A percentile compares a stretch with the other conserved stretches of the same genome.
phyloP scores from a whole-genome alignment of 2,329 filamentous ascomycete species.

The Blastomyces parvus region DNA sequence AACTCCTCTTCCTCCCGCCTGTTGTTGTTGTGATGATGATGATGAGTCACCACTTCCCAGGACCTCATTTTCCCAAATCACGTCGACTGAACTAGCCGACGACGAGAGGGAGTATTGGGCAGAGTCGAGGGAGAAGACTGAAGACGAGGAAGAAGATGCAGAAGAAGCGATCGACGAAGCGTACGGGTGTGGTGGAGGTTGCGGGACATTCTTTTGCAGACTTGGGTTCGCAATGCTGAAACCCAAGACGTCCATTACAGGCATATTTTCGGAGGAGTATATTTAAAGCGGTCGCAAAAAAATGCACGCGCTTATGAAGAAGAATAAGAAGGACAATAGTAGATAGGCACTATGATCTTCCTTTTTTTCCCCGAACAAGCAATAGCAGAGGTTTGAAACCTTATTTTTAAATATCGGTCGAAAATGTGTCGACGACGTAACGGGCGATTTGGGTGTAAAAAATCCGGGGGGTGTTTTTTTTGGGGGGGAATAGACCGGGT shows the following conservation, averaged over 20 bases:
- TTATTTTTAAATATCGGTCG: background rate
- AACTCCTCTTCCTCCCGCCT: slow-evolving; percentile 17
- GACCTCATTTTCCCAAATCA: slow-evolving; percentile 35
- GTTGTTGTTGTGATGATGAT: background rate
- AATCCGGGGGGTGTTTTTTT: slow-evolving; percentile 1
- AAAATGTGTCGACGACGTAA: slow-evolving; percentile 6
- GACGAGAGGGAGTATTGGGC: slow-evolving; percentile 62
- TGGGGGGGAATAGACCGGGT: slow-evolving; percentile 15
- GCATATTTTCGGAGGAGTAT: slow-evolving; percentile 30
- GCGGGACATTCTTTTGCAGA: slow-evolving; percentile 24
- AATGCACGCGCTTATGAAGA: background rate
- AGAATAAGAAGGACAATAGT: background rate
- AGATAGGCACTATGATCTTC: background rate
- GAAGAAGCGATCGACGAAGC: slow-evolving; percentile 63
- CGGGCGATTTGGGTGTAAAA: slow-evolving; percentile 7
- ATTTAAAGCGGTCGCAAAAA: slow-evolving; percentile 3
- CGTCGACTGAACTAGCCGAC: slow-evolving; percentile 53
- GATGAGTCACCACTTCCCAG: slow-evolving; percentile 17
- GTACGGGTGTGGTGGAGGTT: slow-evolving; percentile 47
- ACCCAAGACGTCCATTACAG: slow-evolving; percentile 38
- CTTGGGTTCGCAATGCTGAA: slow-evolving; percentile 32
- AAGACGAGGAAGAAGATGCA: slow-evolving; percentile 65
- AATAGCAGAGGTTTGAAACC: background rate
- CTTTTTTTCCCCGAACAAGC: background rate
- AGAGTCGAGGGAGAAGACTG: slow-evolving; percentile 66